These are phyloP conservation scores for Cornus suecica DNA, from an alignment of 148 eudicot species.

Conservation along the genomic window DNA sequence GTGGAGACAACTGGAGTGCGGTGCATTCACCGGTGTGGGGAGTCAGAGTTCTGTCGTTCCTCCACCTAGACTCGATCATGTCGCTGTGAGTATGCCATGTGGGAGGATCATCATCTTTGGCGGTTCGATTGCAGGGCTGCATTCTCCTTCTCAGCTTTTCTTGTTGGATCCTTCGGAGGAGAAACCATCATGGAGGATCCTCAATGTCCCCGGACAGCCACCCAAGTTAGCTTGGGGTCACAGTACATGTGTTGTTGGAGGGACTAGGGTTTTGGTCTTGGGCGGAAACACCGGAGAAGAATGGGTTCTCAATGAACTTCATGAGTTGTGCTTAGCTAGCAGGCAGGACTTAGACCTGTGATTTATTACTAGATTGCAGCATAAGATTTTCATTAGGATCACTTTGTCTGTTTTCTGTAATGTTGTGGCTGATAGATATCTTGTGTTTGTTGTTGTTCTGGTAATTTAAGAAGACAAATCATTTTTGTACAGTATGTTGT, in stretches of 20 bases:
- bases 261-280: conserved; percentile 71
- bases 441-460: neutral
- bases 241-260: conserved; percentile 81
- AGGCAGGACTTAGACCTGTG: conserved; percentile 51
- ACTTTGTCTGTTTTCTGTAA: neutral
- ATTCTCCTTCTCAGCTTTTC: conserved; percentile 76
- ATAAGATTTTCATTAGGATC: neutral
- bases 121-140: conserved; percentile 73
- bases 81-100: conserved; percentile 80
- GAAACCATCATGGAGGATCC: conserved; percentile 71
- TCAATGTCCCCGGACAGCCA: conserved; percentile 72
- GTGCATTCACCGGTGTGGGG: conserved; percentile 49
- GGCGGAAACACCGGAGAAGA: conserved; percentile 90
- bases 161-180: conserved; percentile 73
- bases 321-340: conserved; percentile 77
- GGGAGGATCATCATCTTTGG: conserved; percentile 78
- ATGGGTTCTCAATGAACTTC: conserved; percentile 74
- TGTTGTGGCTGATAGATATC: neutral
- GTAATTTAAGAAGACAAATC: neutral
- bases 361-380: neutral
- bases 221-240: conserved; percentile 91
- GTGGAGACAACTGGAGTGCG: conserved; percentile 63
- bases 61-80: conserved; percentile 85
- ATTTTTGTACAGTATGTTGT: neutral
- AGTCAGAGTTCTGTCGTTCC: conserved; percentile 56